Base-by-base conservation (phyloP, 768 basidiomycete genomes). In the Pleurotus ostreatus region DNA sequence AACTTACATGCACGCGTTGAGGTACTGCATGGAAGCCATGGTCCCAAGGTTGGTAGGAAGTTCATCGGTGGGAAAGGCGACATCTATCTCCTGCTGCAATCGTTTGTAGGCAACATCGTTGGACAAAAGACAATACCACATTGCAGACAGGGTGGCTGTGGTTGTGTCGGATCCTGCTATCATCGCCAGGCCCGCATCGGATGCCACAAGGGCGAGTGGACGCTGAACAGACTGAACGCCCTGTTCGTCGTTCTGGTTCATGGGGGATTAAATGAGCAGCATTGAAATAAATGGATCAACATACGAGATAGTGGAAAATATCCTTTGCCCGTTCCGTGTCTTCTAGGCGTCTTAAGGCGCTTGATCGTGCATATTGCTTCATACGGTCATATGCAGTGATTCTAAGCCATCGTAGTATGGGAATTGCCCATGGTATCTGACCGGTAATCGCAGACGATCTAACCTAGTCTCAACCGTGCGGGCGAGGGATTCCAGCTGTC, bases 161-260 rank as follows among this genome's bases (percentile, higher is more conserved):
- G 72, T 75, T 2, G 77, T 77, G 55, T 78, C 77, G 0, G 75
- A 70, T 11, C 77, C 77, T 2, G 77, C 77, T 40, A 74, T 55
- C 37, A 78, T 72, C 7, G 71, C 73, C 25, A 78, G 60, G 3
- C 58, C 67, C 20, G 63, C 76, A 58, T 79, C 73, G 38, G 72
- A 70, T 4, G 69, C 57, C 15, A 78, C 66, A 26, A 70, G 62
- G 4, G 70, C 66, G 0, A 71, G 74, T 11, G 71, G 67, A n/a
- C 46, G 40, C 4, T 61, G 60, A n/a, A 41, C 51, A 0, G 62
- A 37, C 12, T 71, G 67, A 23, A 71, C 49, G 13, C 71, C 74
- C 38, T 73, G 77, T 62, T 77, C 76, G 46, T 78, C 72, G 23
- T 73, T 75, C 74, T 74, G 23, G 23, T 20, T 23, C 41, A 45